Evolutionary conservation across 129 eudicot species (phyloP).

Genomic region (Heracleum sosnowskyi): DNA sequence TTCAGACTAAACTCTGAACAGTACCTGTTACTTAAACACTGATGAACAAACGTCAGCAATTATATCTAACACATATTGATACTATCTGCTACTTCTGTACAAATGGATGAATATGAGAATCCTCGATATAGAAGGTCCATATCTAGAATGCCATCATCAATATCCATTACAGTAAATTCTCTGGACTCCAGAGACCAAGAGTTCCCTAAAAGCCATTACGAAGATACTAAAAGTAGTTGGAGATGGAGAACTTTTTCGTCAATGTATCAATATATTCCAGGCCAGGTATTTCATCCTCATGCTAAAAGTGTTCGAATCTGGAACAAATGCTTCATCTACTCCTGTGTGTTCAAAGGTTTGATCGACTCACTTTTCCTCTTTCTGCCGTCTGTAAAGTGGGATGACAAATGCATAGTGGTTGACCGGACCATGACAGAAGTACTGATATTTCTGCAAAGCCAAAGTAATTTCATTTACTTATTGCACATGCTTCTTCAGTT

Average conservation of each 20-base stretch:
- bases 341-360: conserved; percentile 52
- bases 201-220: conserved; percentile 34
- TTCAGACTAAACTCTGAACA: too few relatives aligned
- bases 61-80: too few relatives aligned
- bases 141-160: conserved; percentile 9
- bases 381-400: conserved; percentile 40
- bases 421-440: conserved; percentile 51
- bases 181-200: conserved; percentile 21
- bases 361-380: conserved; percentile 75
- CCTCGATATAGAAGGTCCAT: too few relatives aligned
- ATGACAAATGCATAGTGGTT: conserved; percentile 50
- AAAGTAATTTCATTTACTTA: conserved; percentile 61
- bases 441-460: conserved; percentile 51
- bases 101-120: too few relatives aligned
- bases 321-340: conserved; percentile 62
- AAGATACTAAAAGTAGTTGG: conserved; percentile 51
- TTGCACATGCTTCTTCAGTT: conserved; percentile 81
- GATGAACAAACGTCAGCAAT: too few relatives aligned
- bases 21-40: too few relatives aligned
- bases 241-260: conserved; percentile 34
- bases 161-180: conserved; percentile 40
- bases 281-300: conserved; percentile 65
- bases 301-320: conserved; percentile 56
- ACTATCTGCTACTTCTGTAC: too few relatives aligned
- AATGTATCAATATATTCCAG: conserved; percentile 31